Conservation (phyloP, 192 early-diverging fungal species). For the Dissophora ornata region DNA sequence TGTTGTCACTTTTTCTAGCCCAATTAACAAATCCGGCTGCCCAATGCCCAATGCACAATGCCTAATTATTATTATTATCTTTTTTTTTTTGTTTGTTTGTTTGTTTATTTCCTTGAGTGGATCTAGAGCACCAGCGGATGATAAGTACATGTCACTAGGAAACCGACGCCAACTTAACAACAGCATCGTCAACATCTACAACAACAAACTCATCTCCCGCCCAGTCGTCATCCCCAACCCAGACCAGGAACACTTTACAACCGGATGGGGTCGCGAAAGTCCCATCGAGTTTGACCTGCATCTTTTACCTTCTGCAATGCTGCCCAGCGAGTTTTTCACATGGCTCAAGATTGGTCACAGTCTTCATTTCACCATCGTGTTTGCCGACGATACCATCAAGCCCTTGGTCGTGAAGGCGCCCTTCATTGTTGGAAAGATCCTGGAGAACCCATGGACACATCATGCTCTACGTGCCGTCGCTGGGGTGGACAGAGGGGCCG, state of each 20-base stretch:
- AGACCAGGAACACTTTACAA: neutral
- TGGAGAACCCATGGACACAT: conserved; percentile 7
- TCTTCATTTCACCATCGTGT: conserved; percentile 7
- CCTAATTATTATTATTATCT: too few relatives aligned
- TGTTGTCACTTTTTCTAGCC: neutral
- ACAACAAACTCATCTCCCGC: neutral
- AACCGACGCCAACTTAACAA: neutral
- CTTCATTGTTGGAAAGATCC: neutral
- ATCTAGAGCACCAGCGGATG: too few relatives aligned
- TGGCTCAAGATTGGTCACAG: conserved; percentile 14
- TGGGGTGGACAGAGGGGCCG: neutral
- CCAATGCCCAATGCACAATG: too few relatives aligned
- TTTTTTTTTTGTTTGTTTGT: conserved; percentile 1
- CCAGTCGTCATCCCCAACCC: neutral
- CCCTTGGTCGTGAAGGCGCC: conserved; percentile 18
- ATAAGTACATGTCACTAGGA: neutral
- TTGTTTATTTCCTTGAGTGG: too few relatives aligned
- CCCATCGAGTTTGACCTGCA: conserved; percentile 10
- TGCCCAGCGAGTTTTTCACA: conserved; percentile 2
- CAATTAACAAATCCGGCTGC: too few relatives aligned
- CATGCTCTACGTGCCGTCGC: neutral
- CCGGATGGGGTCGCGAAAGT: conserved; percentile 20
- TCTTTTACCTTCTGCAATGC: neutral
- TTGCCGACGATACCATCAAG: conserved; percentile 1
- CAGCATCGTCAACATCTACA: neutral